Percentiles rank a stretch among this genome's conserved stretches.
Evolutionary conservation across 192 early-diverging fungal species (phyloP).

Genomic region (Mortierella claussenii): DNA sequence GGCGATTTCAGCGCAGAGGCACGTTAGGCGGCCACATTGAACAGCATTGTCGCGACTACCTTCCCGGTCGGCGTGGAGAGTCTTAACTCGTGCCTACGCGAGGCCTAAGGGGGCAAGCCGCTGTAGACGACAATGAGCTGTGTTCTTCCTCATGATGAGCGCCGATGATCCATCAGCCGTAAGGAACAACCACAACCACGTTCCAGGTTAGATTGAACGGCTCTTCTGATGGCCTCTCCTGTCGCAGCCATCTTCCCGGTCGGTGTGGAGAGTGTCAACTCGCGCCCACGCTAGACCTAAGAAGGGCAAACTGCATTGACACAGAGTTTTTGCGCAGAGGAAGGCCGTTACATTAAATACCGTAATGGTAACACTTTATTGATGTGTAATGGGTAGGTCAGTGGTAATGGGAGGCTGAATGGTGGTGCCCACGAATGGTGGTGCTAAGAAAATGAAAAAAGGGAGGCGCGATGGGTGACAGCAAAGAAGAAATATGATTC

Average conservation of each 20-base stretch:
- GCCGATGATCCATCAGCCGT: not conserved
- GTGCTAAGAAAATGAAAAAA: too few relatives aligned
- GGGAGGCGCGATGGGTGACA: too few relatives aligned
- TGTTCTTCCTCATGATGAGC: slow-evolving; percentile 16
- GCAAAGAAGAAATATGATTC: too few relatives aligned
- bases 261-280: slow-evolving; percentile 29
- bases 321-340: slow-evolving; percentile 29
- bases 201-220: slow-evolving; percentile 24
- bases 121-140: slow-evolving; percentile 40
- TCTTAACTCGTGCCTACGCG: slow-evolving; percentile 29
- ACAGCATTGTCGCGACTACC: too few relatives aligned
- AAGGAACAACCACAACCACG: slow-evolving; percentile 8
- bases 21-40: too few relatives aligned
- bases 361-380: too few relatives aligned
- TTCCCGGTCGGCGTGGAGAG: slow-evolving; percentile 31
- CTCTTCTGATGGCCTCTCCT: slow-evolving; percentile 19
- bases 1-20: too few relatives aligned
- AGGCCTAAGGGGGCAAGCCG: slow-evolving; percentile 33
- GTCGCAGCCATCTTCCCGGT: slow-evolving; percentile 21
- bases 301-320: slow-evolving; percentile 22
- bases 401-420: too few relatives aligned
- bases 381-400: too few relatives aligned
- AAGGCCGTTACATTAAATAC: slow-evolving; percentile 27
- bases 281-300: slow-evolving; percentile 27
- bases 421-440: too few relatives aligned